A percentile compares a stretch with the other conserved stretches of the same genome.
phyloP scores from a whole-genome alignment of 768 basidiomycete species.

The Rhizopogon vinicolor region DNA sequence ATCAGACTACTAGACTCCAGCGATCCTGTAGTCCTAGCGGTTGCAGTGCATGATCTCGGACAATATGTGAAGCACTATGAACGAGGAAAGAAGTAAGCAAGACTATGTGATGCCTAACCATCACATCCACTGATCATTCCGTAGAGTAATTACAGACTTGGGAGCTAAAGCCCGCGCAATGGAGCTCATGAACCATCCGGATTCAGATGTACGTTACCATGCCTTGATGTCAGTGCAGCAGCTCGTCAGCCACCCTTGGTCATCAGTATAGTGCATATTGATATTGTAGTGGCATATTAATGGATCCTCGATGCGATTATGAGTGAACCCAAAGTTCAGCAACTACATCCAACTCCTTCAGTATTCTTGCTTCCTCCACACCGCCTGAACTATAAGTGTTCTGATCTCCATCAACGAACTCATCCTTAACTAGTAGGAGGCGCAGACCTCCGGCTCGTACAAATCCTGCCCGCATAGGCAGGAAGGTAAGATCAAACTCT shows the following conservation, averaged over 20 bases:
- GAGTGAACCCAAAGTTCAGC: constrained; percentile 64
- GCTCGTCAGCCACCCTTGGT: constrained; percentile 88
- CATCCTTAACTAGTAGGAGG: constrained; percentile 60
- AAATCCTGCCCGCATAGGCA: constrained; percentile 59
- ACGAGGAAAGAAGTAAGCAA: constrained; percentile 80
- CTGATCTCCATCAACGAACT: constrained; percentile 26
- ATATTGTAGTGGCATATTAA: neutral
- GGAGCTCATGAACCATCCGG: constrained; percentile 89
- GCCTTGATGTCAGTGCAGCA: constrained; percentile 88
- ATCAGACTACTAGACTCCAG: constrained; percentile 62
- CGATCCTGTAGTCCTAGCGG: constrained; percentile 80
- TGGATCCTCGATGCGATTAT: constrained; percentile 6
- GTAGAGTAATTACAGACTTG: constrained; percentile 74
- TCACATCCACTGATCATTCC: neutral
- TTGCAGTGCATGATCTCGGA: constrained; percentile 90
- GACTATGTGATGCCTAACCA: neutral
- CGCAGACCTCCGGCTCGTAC: constrained; percentile 64
- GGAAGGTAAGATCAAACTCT: constrained; percentile 61
- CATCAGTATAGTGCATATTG: constrained; percentile 34
- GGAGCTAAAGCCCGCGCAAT: constrained; percentile 85
- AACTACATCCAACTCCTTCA: constrained; percentile 71
- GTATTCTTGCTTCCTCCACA: constrained; percentile 35
- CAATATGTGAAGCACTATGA: constrained; percentile 93
- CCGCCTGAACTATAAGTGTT: constrained; percentile 12
- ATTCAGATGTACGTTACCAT: constrained; percentile 89